These are phyloP conservation scores for Paecilomyces formosus DNA, from an alignment of 2,329 filamentous ascomycete genomes.

Conservation along the genomic window DNA sequence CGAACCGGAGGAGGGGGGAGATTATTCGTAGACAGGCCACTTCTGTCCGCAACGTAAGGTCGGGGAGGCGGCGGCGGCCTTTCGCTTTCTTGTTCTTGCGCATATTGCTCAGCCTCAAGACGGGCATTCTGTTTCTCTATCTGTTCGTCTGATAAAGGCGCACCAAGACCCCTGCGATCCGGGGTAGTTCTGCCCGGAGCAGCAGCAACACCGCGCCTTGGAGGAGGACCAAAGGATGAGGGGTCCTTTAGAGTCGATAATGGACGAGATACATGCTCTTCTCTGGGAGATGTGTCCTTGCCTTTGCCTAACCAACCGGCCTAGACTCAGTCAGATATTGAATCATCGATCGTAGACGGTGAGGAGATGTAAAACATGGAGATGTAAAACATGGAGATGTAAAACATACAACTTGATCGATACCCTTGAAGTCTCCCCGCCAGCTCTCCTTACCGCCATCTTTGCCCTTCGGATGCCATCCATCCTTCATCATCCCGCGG, in stretches of 20 bases:
- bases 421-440: slow-evolving; percentile 50
- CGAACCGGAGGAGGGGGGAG: slow-evolving; percentile 65
- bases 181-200: slow-evolving; percentile 39
- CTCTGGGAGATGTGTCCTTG: slow-evolving; percentile 30
- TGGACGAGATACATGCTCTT: slow-evolving; percentile 53
- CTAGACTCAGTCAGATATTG: slow-evolving; percentile 28
- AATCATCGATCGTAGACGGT: slow-evolving; percentile 3
- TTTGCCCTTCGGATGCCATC: slow-evolving; percentile 49
- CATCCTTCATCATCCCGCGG: slow-evolving; percentile 42
- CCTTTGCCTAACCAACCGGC: slow-evolving; percentile 51
- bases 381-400: no score
- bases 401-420: slow-evolving; percentile 48
- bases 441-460: slow-evolving; percentile 48
- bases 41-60: slow-evolving; percentile 64
- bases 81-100: slow-evolving; percentile 19
- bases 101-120: slow-evolving; percentile 16
- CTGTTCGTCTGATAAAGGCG: slow-evolving; percentile 33
- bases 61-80: slow-evolving; percentile 47
- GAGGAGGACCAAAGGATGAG: slow-evolving; percentile 69
- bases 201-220: slow-evolving; percentile 51
- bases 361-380: neutral
- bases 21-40: slow-evolving; percentile 60
- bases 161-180: slow-evolving; percentile 36
- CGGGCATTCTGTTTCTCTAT: slow-evolving; percentile 22
- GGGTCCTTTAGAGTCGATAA: slow-evolving; percentile 68